A percentile compares a stretch with the other conserved stretches of the same genome.
Evolutionary conservation across 805 yeast species (phyloP).

Genomic region (Sugiyamaella marilandica): DNA sequence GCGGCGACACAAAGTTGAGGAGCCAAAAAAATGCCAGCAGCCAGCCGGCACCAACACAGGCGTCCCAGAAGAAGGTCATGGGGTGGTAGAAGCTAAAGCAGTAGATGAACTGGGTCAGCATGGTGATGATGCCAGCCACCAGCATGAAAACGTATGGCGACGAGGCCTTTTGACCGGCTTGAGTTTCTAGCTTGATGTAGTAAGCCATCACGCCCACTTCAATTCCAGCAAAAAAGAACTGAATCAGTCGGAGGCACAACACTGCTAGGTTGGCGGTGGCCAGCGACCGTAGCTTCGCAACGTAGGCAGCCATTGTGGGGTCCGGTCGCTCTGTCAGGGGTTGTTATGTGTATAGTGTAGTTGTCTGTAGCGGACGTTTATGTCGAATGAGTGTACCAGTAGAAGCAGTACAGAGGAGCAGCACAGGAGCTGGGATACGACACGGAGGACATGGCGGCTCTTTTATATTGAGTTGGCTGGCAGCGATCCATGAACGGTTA

Average conservation of each 20-base stretch:
- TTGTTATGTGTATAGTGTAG: no score
- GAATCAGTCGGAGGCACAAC: slow-evolving; percentile 25
- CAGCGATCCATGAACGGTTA: neutral
- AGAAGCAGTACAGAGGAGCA: no score
- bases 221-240: slow-evolving; percentile 30
- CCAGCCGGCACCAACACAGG: slow-evolving; percentile 22
- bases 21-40: slow-evolving; percentile 24
- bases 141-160: slow-evolving; percentile 26
- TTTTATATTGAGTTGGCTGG: neutral
- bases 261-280: slow-evolving; percentile 27
- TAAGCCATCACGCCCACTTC: slow-evolving; percentile 26
- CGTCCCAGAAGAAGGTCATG: slow-evolving; percentile 25
- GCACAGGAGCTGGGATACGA: no score
- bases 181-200: slow-evolving; percentile 20
- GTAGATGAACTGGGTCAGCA: slow-evolving; percentile 28
- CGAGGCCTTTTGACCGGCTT: slow-evolving; percentile 18
- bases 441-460: neutral
- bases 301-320: slow-evolving; percentile 5
- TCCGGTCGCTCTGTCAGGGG: no score
- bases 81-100: slow-evolving; percentile 24
- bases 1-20: slow-evolving; percentile 22
- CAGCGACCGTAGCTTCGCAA: slow-evolving; percentile 19
- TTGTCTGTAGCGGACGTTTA: neutral
- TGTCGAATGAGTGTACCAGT: neutral
- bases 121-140: slow-evolving; percentile 23